A percentile compares a stretch with the other conserved stretches of the same genome.
phyloP scores from a whole-genome alignment of 352 stramenopile genomes.

The Globisporangium carolinianum region DNA sequence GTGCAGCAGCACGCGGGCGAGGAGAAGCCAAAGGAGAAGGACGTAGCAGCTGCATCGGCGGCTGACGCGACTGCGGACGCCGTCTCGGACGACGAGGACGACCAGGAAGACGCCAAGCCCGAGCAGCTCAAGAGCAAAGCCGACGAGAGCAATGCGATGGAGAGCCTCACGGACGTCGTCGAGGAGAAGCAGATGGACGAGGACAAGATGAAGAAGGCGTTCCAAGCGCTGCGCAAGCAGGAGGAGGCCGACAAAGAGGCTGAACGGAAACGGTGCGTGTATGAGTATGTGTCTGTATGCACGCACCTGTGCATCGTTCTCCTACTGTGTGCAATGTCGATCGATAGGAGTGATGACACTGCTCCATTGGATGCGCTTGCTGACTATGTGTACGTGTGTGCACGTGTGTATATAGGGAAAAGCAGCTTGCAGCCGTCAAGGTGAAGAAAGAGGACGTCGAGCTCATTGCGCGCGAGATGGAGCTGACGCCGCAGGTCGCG shows the following conservation, averaged over 20 bases:
- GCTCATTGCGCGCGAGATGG: conserved; percentile 73
- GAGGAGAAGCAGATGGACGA: conserved; percentile 87
- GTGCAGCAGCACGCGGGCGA: conserved; percentile 12
- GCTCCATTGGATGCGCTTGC: too few species aligned
- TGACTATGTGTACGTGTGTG: too few species aligned
- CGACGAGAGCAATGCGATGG: conserved; percentile 73
- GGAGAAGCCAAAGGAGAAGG: neutral
- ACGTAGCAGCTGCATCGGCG: neutral
- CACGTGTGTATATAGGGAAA: conserved; percentile 27
- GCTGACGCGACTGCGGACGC: conserved; percentile 10
- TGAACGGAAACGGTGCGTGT: conserved; percentile 44
- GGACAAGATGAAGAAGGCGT: conserved; percentile 84
- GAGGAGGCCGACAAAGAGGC: conserved; percentile 82
- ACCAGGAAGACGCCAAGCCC: conserved; percentile 35
- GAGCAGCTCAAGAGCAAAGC: conserved; percentile 71
- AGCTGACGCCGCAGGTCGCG: conserved; percentile 60
- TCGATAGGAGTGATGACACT: neutral
- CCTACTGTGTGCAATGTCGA: neutral
- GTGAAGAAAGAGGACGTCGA: conserved; percentile 77
- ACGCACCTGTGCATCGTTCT: neutral
- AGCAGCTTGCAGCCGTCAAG: conserved; percentile 75
- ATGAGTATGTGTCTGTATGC: neutral
- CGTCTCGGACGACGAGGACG: conserved; percentile 47
- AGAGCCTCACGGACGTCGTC: conserved; percentile 81
- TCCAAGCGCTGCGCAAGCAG: conserved; percentile 66